These are phyloP conservation scores for Boletus rubescentipes DNA, from an alignment of 768 basidiomycete species.

Conservation along the genomic window DNA sequence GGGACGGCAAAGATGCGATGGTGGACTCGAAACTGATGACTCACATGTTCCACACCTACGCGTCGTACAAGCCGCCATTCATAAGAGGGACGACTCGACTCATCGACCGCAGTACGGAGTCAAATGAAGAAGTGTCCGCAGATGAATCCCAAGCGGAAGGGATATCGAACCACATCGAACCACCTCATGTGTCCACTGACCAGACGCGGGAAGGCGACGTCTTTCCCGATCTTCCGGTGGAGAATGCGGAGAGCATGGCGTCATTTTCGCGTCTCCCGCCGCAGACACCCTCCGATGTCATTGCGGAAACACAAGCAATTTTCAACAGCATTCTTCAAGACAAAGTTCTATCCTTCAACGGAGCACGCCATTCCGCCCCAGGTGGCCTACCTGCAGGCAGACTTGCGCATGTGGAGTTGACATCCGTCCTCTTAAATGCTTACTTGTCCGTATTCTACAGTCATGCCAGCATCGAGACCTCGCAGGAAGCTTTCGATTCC, in stretches of 20 bases:
- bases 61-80: conserved; percentile 74
- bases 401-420: conserved; percentile 59
- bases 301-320: conserved; percentile 66
- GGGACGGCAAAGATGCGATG: conserved; percentile 32
- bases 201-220: background rate
- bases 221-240: conserved; percentile 3
- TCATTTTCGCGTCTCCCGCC: conserved; percentile 59
- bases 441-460: conserved; percentile 77
- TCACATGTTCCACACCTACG: conserved; percentile 86
- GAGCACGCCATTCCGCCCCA: background rate
- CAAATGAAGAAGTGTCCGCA: background rate
- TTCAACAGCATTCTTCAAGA: conserved; percentile 61
- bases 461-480: conserved; percentile 51
- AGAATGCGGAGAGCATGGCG: conserved; percentile 5
- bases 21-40: conserved; percentile 72
- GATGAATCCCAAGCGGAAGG: conserved; percentile 2
- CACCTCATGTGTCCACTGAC: conserved; percentile 4
- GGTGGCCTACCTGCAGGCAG: conserved; percentile 27
- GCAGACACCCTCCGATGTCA: conserved; percentile 67
- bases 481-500: conserved; percentile 49
- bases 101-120: conserved; percentile 24
- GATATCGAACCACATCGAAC: background rate
- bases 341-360: conserved; percentile 7
- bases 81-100: conserved; percentile 48
- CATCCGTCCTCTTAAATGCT: conserved; percentile 68